Percentiles rank a stretch among this genome's conserved stretches.
Conservation (phyloP, 163 green algal genomes). For the Prototheca cutis region DNA sequence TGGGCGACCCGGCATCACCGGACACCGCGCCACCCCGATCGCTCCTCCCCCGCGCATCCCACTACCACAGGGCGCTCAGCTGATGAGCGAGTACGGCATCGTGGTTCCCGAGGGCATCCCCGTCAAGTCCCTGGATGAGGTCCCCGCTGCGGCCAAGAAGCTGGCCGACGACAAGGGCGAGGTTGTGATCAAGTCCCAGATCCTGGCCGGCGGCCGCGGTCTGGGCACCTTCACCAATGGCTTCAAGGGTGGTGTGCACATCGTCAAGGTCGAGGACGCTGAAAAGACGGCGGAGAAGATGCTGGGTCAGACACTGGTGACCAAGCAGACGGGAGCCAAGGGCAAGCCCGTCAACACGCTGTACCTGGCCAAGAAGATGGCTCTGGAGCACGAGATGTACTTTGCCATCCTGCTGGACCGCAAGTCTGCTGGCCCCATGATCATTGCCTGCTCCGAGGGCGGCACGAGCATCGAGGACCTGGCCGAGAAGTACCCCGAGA, state of each 20-base stretch:
- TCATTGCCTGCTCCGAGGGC: conserved; percentile 79
- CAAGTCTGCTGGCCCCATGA: conserved; percentile 51
- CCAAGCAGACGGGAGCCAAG: conserved; percentile 52
- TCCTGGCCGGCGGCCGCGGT: conserved; percentile 89
- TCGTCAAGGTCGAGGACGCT: conserved; percentile 61
- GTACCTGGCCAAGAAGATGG: conserved; percentile 85
- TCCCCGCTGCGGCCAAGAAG: conserved; percentile 36
- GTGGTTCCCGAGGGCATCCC: conserved; percentile 81
- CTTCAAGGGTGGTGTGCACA: conserved; percentile 94
- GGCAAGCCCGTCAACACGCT: conserved; percentile 98
- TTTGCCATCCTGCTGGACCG: conserved; percentile 97
- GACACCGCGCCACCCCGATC: no score
- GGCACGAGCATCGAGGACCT: conserved; percentile 91
- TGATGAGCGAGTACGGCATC: conserved; percentile 89
- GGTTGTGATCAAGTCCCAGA: conserved; percentile 94
- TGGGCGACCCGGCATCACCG: no score
- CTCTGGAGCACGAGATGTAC: conserved; percentile 91
- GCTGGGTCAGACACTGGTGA: conserved; percentile 81
- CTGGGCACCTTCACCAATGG: conserved; percentile 89
- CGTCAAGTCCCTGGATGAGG: conserved; percentile 63
- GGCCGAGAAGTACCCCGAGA: conserved; percentile 92
- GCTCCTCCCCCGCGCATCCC: no score
- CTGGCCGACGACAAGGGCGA: conserved; percentile 30
- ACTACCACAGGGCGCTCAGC: conserved; percentile 74
- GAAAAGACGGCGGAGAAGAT: conserved; percentile 72